These are phyloP conservation scores for Auxenochlorella pyrenoidosa DNA, from an alignment of 139 green algal species.

Conservation along the genomic window DNA sequence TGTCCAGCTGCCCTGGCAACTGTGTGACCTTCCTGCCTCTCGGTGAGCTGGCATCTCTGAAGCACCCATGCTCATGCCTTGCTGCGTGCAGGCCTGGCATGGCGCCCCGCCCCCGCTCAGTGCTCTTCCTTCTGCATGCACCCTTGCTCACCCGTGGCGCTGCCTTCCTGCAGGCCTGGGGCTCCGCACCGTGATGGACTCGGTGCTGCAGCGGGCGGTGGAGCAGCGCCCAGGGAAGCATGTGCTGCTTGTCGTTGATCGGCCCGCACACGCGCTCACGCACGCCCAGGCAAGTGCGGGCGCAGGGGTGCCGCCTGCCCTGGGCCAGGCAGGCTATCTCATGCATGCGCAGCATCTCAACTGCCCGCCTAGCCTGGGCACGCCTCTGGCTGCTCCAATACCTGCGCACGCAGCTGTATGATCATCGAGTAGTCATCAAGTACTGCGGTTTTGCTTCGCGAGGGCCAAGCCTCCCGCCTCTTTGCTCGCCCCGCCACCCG, in stretches of 20 bases:
- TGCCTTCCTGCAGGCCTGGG: constrained; percentile 35
- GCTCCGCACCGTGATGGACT: constrained; percentile 22
- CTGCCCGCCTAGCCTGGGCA: no score
- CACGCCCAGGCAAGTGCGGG: constrained; percentile 14
- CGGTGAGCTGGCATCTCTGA: not conserved
- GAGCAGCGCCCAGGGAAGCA: constrained; percentile 29
- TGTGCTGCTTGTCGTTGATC: constrained; percentile 43
- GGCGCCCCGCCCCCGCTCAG: no score
- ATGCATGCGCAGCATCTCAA: no score
- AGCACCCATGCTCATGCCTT: not conserved
- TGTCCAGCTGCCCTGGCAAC: constrained; percentile 10
- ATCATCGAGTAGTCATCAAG: no score
- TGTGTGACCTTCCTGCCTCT: constrained; percentile 31
- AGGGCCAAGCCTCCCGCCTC: no score
- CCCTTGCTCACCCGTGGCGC: not conserved
- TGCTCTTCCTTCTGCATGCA: no score
- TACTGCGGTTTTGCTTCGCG: no score
- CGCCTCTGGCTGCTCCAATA: no score
- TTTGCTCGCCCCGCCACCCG: not conserved
- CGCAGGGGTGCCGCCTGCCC: no score
- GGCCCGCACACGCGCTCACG: constrained; percentile 34
- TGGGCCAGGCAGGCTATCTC: no score
- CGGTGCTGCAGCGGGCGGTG: constrained; percentile 13
- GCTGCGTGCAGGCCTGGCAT: not conserved
- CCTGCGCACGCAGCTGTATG: no score